Evolutionary conservation across 2,329 filamentous ascomycete genomes (phyloP).

Genomic region (Apiospora rasikravindrae): DNA sequence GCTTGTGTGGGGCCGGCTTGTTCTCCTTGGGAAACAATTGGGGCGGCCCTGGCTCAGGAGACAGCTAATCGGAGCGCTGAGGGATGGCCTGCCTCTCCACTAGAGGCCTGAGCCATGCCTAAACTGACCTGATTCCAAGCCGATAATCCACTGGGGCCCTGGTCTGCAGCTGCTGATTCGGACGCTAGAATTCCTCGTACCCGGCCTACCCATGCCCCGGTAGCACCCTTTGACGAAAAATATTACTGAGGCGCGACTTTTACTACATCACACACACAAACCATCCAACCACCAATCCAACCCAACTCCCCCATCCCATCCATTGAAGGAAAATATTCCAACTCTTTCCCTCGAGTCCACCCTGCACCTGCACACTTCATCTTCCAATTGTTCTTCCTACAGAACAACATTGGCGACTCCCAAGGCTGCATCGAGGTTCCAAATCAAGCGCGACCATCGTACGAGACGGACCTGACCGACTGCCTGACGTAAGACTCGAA

Average conservation of each 20-base stretch:
- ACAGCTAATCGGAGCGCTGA: not conserved
- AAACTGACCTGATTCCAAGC: not conserved
- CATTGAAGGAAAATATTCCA: not conserved
- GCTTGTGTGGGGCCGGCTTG: not conserved
- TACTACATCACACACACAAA: conserved; percentile 1
- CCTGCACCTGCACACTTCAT: not conserved
- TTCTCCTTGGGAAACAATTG: not conserved
- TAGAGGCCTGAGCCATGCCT: not conserved
- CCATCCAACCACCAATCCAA: not conserved
- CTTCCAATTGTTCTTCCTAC: not conserved
- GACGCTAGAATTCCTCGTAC: not conserved
- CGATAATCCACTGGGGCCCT: not conserved
- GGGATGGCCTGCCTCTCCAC: not conserved
- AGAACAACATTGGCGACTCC: not conserved
- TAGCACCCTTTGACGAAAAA: not conserved
- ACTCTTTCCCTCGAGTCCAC: not conserved
- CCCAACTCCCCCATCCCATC: not conserved
- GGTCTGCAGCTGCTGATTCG: not conserved
- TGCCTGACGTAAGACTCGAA: conserved; percentile 16
- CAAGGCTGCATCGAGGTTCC: not conserved
- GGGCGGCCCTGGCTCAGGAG: not conserved
- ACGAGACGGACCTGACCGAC: not conserved
- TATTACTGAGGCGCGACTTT: conserved; percentile 14
- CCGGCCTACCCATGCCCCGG: not conserved
- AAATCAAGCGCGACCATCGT: not conserved